Conservation (phyloP, 305 asterid genomes). For the Caryopteris hybrid region DNA sequence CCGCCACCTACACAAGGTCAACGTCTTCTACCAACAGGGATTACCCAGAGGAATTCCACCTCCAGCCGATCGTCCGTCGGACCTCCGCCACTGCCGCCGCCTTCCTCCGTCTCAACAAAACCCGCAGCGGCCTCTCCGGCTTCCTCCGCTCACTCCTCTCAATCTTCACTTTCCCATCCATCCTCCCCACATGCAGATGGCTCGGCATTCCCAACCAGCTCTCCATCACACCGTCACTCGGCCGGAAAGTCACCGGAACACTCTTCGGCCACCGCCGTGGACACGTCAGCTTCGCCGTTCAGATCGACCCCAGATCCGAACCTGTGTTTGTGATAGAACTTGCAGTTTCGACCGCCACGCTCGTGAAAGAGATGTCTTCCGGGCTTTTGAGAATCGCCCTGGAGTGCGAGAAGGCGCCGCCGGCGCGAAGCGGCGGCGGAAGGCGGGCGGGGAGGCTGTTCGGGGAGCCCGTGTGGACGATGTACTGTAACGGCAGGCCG, state of each 20-base stretch:
- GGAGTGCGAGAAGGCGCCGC: slow-evolving; percentile 43
- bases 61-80: slow-evolving; percentile 22
- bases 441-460: slow-evolving; percentile 36
- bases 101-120: slow-evolving; percentile 5
- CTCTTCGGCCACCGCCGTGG: slow-evolving; percentile 70
- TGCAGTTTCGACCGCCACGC: slow-evolving; percentile 51
- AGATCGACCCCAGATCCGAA: slow-evolving; percentile 45
- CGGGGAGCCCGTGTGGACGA: slow-evolving; percentile 60
- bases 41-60: slow-evolving; percentile 25
- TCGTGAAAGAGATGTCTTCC: slow-evolving; percentile 71
- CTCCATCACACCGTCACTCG: slow-evolving; percentile 52
- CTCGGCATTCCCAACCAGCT: slow-evolving; percentile 34
- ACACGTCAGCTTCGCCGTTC: slow-evolving; percentile 74
- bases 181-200: slow-evolving; percentile 57
- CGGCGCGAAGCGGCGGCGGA: slow-evolving; percentile 18
- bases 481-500: slow-evolving; percentile 78
- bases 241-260: slow-evolving; percentile 65
- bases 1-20: slow-evolving; percentile 33
- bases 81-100: slow-evolving; percentile 21
- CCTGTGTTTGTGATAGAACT: slow-evolving; percentile 63
- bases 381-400: slow-evolving; percentile 65
- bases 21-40: slow-evolving; percentile 18
- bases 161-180: slow-evolving; percentile 49
- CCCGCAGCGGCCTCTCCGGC: slow-evolving; percentile 28
- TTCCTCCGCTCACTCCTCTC: slow-evolving; percentile 55